These are phyloP conservation scores for Colletotrichum endophyticum DNA, from an alignment of 2,329 filamentous ascomycete genomes.

Conservation along the genomic window DNA sequence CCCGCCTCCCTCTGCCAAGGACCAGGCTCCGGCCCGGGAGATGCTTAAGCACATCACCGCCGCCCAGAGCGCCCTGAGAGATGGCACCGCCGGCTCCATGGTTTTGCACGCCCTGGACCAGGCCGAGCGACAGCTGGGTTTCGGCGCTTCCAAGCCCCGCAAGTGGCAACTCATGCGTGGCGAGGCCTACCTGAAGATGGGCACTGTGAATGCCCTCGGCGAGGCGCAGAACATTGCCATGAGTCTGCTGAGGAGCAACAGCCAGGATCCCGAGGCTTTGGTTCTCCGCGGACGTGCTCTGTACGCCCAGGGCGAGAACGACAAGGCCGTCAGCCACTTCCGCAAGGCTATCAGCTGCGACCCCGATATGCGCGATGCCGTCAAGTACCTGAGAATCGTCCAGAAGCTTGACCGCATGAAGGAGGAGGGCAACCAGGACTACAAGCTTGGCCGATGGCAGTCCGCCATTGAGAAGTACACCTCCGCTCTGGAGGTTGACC, in stretches of 20 bases:
- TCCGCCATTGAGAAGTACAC: constrained; percentile 85
- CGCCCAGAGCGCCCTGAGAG: constrained; percentile 77
- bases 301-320: constrained; percentile 92
- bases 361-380: constrained; percentile 86
- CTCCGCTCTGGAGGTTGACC: constrained; percentile 83
- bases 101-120: constrained; percentile 89
- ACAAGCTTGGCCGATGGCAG: constrained; percentile 83
- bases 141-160: constrained; percentile 78
- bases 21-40: constrained; percentile 79
- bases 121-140: constrained; percentile 80
- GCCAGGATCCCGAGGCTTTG: constrained; percentile 90
- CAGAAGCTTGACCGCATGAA: constrained; percentile 94
- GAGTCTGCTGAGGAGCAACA: constrained; percentile 83
- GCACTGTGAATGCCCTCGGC: constrained; percentile 83
- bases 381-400: constrained; percentile 87
- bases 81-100: constrained; percentile 86
- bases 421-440: constrained; percentile 88
- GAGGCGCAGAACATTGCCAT: constrained; percentile 95
- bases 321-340: constrained; percentile 92
- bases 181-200: constrained; percentile 92
- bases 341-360: constrained; percentile 88
- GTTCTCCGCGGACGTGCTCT: constrained; percentile 86
- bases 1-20: constrained; percentile 81
- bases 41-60: constrained; percentile 85
- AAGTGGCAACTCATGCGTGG: constrained; percentile 95